Conservation (phyloP, 768 basidiomycete species). For the Cystobasidium onofrii region DNA sequence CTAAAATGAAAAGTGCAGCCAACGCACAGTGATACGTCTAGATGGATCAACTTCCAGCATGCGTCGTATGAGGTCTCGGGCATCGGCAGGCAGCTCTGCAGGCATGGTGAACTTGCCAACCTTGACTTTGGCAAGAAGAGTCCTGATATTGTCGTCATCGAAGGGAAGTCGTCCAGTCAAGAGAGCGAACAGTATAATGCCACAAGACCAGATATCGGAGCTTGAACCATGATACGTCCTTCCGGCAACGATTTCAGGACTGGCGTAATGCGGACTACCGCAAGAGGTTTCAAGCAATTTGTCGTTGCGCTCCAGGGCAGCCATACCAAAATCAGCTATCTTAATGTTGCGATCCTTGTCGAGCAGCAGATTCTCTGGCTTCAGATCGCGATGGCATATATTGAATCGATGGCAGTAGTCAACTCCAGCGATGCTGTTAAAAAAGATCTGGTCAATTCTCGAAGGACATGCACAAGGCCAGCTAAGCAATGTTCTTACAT, state of each 20-base stretch:
- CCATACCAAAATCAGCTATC: slow-evolving; percentile 98
- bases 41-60: slow-evolving; percentile 84
- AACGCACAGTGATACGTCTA: slow-evolving; percentile 64
- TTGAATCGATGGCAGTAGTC: slow-evolving; percentile 96
- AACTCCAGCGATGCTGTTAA: slow-evolving; percentile 63
- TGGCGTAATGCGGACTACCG: slow-evolving; percentile 92
- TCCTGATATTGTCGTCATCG: slow-evolving; percentile 68
- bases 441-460: too few species aligned
- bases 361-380: slow-evolving; percentile 93
- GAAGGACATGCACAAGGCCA: too few species aligned
- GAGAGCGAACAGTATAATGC: slow-evolving; percentile 84
- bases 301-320: slow-evolving; percentile 78
- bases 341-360: slow-evolving; percentile 65
- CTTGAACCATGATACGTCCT: slow-evolving; percentile 78
- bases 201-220: slow-evolving; percentile 94
- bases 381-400: slow-evolving; percentile 94
- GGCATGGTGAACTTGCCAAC: slow-evolving; percentile 78
- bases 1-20: neutral
- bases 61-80: slow-evolving; percentile 68
- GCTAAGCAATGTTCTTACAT: slow-evolving; percentile 51
- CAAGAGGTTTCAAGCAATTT: slow-evolving; percentile 86
- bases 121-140: slow-evolving; percentile 76
- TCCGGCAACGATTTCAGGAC: slow-evolving; percentile 87
- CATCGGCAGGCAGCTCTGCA: slow-evolving; percentile 66
- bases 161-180: slow-evolving; percentile 86